phyloP scores from a whole-genome alignment of 441 rosid species.

The Erodium texanum region DNA sequence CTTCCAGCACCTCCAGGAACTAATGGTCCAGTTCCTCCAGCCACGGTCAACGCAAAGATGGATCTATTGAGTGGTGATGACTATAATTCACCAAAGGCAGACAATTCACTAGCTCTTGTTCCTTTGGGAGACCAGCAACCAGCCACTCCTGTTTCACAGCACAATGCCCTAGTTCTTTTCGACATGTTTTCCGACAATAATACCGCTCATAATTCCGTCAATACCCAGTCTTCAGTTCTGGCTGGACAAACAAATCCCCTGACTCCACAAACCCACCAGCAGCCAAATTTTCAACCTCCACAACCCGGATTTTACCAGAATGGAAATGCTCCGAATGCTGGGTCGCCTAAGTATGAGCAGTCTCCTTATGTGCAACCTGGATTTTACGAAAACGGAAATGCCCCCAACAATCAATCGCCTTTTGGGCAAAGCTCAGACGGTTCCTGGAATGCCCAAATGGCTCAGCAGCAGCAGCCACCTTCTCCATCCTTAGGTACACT shows the following conservation, averaged over 20 bases:
- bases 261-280: conserved; percentile 57
- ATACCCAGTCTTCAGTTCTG: conserved; percentile 35
- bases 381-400: not conserved
- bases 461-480: conserved; percentile 34
- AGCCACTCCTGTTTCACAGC: conserved; percentile 47
- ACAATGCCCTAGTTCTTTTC: conserved; percentile 78
- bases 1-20: conserved; percentile 72
- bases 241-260: conserved; percentile 39
- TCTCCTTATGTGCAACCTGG: conserved; percentile 38
- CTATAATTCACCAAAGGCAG: conserved; percentile 52
- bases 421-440: conserved; percentile 25
- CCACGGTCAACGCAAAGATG: conserved; percentile 48
- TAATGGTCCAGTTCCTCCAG: conserved; percentile 43
- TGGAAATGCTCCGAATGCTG: conserved; percentile 47
- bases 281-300: conserved; percentile 46
- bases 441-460: conserved; percentile 66
- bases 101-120: conserved; percentile 63
- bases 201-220: conserved; percentile 39
- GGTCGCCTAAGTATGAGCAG: conserved; percentile 57
- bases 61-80: conserved; percentile 94
- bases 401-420: not conserved
- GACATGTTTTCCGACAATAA: conserved; percentile 68
- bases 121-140: conserved; percentile 60
- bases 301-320: conserved; percentile 51
- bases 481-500: conserved; percentile 63